Percentiles rank a stretch among this genome's conserved stretches.
Evolutionary conservation across 1,284 basidiomycete genomes (phyloP).

Genomic region (Acaromyces ingoldii): DNA sequence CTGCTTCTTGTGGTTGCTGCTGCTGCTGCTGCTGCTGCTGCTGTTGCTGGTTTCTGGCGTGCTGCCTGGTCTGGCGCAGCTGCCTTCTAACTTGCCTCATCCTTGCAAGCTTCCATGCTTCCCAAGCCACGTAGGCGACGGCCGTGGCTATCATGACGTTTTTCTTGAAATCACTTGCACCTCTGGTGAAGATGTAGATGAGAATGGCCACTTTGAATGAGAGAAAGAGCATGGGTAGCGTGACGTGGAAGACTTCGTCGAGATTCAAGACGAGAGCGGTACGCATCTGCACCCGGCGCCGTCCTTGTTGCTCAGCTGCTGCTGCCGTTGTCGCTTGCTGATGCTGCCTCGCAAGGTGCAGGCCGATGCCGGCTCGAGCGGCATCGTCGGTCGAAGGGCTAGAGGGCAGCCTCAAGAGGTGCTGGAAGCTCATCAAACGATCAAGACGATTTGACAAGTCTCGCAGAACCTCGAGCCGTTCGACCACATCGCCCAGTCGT

Average conservation of each 20-base stretch:
- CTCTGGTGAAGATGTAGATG: constrained; percentile 24
- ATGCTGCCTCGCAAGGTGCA: too few species aligned
- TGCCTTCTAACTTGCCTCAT: too few species aligned
- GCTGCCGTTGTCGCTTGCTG: background rate
- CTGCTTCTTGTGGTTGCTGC: background rate
- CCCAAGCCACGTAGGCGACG: constrained; percentile 19
- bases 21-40: background rate
- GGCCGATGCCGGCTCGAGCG: too few species aligned
- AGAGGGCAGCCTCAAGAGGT: too few species aligned
- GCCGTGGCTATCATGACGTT: constrained; percentile 22
- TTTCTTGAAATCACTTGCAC: constrained; percentile 20
- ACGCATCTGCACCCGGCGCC: background rate
- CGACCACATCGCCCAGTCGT: too few species aligned
- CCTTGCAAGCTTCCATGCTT: constrained; percentile 21
- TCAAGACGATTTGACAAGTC: too few species aligned
- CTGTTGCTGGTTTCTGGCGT: background rate
- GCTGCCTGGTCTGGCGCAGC: background rate
- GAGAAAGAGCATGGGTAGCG: constrained; percentile 26
- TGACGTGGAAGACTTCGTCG: constrained; percentile 14
- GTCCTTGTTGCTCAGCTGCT: background rate
- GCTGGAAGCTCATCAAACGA: too few species aligned
- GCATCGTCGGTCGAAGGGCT: too few species aligned
- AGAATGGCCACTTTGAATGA: constrained; percentile 29
- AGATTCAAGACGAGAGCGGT: background rate
- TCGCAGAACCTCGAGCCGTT: too few species aligned